Evolutionary conservation across 768 basidiomycete genomes (phyloP).

Genomic region (Punctularia strigosozonata): DNA sequence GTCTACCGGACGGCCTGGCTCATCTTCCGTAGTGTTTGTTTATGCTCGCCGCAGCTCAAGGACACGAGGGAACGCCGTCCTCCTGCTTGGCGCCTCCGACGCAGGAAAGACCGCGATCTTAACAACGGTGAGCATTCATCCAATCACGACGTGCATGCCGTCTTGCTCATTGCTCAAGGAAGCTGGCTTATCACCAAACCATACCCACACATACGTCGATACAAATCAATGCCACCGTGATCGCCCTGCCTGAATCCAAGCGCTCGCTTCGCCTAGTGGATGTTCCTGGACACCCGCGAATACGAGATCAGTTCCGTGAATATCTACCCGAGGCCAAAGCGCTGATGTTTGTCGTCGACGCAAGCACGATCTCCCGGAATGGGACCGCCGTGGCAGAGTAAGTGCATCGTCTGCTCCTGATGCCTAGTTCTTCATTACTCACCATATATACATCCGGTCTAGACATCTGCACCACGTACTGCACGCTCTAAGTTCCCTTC

Average conservation of each 20-base stretch:
- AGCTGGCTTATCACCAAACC: slow-evolving; percentile 58
- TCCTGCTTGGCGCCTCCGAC: slow-evolving; percentile 68
- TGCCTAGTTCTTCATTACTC: not conserved
- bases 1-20: too few relatives aligned
- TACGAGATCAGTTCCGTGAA: slow-evolving; percentile 63
- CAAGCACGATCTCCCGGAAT: slow-evolving; percentile 67
- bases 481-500: slow-evolving; percentile 57
- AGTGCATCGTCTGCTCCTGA: slow-evolving; percentile 19
- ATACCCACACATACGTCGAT: slow-evolving; percentile 67
- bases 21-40: slow-evolving; percentile 29
- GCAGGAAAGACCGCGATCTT: slow-evolving; percentile 75
- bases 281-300: slow-evolving; percentile 77
- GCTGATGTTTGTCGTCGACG: slow-evolving; percentile 71
- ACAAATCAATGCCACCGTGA: slow-evolving; percentile 50
- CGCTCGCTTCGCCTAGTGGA: slow-evolving; percentile 50
- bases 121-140: slow-evolving; percentile 39
- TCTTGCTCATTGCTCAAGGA: slow-evolving; percentile 5
- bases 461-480: slow-evolving; percentile 70
- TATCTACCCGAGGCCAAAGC: slow-evolving; percentile 49
- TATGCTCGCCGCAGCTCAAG: slow-evolving; percentile 30
- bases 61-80: slow-evolving; percentile 44
- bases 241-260: slow-evolving; percentile 29
- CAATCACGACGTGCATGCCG: slow-evolving; percentile 5
- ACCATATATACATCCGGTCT: slow-evolving; percentile 3
- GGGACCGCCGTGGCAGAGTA: slow-evolving; percentile 72